Base-by-base conservation (phyloP, 176 grass and related monocot species). In the Avena atlantica region DNA sequence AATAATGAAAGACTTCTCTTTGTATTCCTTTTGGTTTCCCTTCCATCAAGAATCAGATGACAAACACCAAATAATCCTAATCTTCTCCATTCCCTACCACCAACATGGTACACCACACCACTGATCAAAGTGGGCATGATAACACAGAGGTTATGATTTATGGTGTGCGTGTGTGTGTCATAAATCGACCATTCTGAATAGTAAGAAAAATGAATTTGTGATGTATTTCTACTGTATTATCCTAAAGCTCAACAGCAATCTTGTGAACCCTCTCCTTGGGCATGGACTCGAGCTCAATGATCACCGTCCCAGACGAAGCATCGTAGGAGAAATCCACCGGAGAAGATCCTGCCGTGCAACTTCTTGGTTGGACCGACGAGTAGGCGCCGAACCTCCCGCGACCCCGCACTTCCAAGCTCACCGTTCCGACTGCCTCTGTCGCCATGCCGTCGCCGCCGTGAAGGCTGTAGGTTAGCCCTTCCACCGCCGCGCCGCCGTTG, bases 331-430 rank as follows among this genome's bases (percentile, higher is more conserved):
- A 96, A 12, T 98, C 87, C 25, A 81, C 61, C 52, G 84, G 85
- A 27, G 76, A 70, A 17, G 94, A 93, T 2, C 76, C 94, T 66
- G 96, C 60, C 47, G 68, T 84, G 61, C 93, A 98, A 3, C 42
- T 90, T 66, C 89, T 90, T 0, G 94, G 97, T 80, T 78, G 83
- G 20, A 67, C 87, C 6, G 97, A 96, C 61, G 92, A 93, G 60
- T 94, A 94, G 10, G 89, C 84, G 21, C 92, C 97, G 4, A 96
- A 96, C 60, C 80, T 92, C n/a, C 93, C 93, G 61, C 93, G 83
- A 9, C 96, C 96, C 31, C 89, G 95, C 34, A 88, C 93, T 60
- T 98, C 93, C 80, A 98, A 88, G 76, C 92, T 89, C 45, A 93
- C 71, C 44, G 92, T 77, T 20, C 92, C 93, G 23, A 92, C 76